Evolutionary conservation across 208 protist species (phyloP).

Genomic region (Leishmania aethiopica): DNA sequence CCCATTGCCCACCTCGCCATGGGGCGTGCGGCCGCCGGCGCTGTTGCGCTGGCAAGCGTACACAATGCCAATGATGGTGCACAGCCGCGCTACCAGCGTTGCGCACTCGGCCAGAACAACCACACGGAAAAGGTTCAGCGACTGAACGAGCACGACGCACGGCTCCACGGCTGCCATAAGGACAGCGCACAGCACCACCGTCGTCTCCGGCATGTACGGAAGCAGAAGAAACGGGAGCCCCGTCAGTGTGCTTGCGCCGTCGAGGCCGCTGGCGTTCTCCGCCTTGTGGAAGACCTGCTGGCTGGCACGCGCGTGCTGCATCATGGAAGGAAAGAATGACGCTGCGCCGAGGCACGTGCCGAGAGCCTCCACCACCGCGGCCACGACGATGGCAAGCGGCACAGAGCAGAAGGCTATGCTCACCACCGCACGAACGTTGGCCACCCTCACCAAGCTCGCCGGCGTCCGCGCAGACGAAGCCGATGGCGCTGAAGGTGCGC

Average conservation of each 20-base stretch:
- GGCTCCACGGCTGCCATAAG: slow-evolving; percentile 60
- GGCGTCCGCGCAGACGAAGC: not conserved
- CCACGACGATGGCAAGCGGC: slow-evolving; percentile 41
- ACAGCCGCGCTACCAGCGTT: slow-evolving; percentile 51
- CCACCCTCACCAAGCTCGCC: slow-evolving; percentile 7
- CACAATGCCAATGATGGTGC: slow-evolving; percentile 45
- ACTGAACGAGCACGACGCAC: slow-evolving; percentile 65
- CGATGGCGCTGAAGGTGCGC: not conserved
- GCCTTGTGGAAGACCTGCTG: slow-evolving; percentile 7
- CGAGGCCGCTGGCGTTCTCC: not conserved
- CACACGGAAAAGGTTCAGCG: slow-evolving; percentile 61
- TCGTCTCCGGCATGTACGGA: slow-evolving; percentile 49
- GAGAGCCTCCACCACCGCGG: slow-evolving; percentile 32
- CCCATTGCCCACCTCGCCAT: slow-evolving; percentile 12
- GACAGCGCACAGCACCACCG: slow-evolving; percentile 49
- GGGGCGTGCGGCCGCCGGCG: slow-evolving; percentile 1
- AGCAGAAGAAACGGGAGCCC: slow-evolving; percentile 3
- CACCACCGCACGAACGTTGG: slow-evolving; percentile 37
- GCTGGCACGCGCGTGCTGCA: slow-evolving; percentile 26
- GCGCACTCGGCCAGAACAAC: slow-evolving; percentile 75
- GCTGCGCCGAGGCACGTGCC: slow-evolving; percentile 14
- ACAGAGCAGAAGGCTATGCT: slow-evolving; percentile 47
- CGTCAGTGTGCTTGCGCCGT: slow-evolving; percentile 5
- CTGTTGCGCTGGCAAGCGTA: slow-evolving; percentile 13
- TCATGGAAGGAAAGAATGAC: slow-evolving; percentile 28